A percentile compares a stretch with the other conserved stretches of the same genome.
phyloP scores from a whole-genome alignment of 495 filamentous ascomycete species.

The Xylaria bambusicola region DNA sequence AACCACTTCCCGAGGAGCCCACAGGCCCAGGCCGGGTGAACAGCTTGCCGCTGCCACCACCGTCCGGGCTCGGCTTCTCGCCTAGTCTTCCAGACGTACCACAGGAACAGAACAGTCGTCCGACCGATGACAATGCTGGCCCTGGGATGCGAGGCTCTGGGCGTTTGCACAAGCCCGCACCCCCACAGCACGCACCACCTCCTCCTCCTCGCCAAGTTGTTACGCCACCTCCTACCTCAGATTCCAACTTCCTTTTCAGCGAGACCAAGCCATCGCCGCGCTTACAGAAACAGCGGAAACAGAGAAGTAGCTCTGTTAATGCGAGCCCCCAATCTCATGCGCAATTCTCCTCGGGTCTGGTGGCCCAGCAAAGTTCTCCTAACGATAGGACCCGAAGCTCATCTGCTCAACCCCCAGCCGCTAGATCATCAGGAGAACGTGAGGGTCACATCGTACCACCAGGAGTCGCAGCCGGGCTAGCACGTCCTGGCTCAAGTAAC shows the following conservation, averaged over 20 bases:
- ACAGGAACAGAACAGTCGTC: conserved; percentile 9
- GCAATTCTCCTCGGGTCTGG: conserved; percentile 13
- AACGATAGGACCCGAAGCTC: conserved; percentile 38
- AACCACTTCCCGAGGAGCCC: conserved; percentile 25
- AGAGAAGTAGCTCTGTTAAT: conserved; percentile 31
- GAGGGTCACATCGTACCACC: conserved; percentile 31
- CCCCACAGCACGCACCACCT: conserved; percentile 17
- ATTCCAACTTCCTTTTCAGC: conserved; percentile 28
- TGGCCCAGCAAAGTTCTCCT: conserved; percentile 25
- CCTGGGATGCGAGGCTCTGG: neutral
- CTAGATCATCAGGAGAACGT: conserved; percentile 23
- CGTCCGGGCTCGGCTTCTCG: conserved; percentile 1
- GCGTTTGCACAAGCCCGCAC: conserved; percentile 27
- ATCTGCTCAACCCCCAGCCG: conserved; percentile 40
- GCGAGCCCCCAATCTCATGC: conserved; percentile 20
- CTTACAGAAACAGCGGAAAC: conserved; percentile 30
- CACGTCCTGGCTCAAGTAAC: conserved; percentile 36
- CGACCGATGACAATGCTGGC: conserved; percentile 10
- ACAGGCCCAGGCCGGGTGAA: conserved; percentile 19
- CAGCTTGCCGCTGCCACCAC: conserved; percentile 23
- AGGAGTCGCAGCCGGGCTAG: conserved; percentile 7
- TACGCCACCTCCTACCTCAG: conserved; percentile 21
- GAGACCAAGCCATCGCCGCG: conserved; percentile 30
- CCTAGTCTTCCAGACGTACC: neutral
- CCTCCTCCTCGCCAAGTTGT: conserved; percentile 14